Evolutionary conservation across 768 basidiomycete genomes (phyloP), one percentile per base, ranked within the genome.

Genomic region (Hericium alpestre): DNA sequence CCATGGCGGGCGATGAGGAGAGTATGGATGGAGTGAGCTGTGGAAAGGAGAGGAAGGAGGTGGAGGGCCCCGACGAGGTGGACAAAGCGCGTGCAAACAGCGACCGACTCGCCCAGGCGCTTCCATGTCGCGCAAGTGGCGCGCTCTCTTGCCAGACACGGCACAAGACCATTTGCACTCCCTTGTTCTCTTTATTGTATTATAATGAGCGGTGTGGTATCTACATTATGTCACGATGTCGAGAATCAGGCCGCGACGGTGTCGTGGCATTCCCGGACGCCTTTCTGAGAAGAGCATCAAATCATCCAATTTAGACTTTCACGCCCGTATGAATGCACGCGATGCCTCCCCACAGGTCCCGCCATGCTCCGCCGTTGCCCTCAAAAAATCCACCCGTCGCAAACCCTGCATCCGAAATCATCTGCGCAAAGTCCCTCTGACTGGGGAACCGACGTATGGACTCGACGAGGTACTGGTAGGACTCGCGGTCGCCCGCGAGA

Each of bases 381-480:
- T 90, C 81, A 56, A 67, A 66, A 54, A 69, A 63, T 23, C 75
- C 76, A 23, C 86, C 87, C 1, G 82, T 86, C 38, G 76, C 67
- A 71, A 95, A 93, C 0, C 93, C 93, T 5, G 89, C 91, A 20
- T 90, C 84, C 60, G 78, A 70, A 64, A 95, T 90, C 93, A 98
- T 87, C 63, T 81, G 72, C 6, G 93, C 85, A 71, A 98, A 98
- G 56, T 89, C 85, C 8, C 80, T 74, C 69, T 96, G 94, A 11
- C 82, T 76, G 25, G 94, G 94, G 76, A 98, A 98, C 63, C 82
- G 83, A 43, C 93, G 87, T 64, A 99, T 98, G 11, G 93, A 96
- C 70, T 99, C 96, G 46, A 98, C 92, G 47, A 99, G 80, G 69
- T 99, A 98, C 69, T 97, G 93, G 70, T 99, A 99, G 6, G 93